These are phyloP conservation scores for Talaromyces sp. DNA, from an alignment of 2,329 filamentous ascomycete species.

Conservation along the genomic window DNA sequence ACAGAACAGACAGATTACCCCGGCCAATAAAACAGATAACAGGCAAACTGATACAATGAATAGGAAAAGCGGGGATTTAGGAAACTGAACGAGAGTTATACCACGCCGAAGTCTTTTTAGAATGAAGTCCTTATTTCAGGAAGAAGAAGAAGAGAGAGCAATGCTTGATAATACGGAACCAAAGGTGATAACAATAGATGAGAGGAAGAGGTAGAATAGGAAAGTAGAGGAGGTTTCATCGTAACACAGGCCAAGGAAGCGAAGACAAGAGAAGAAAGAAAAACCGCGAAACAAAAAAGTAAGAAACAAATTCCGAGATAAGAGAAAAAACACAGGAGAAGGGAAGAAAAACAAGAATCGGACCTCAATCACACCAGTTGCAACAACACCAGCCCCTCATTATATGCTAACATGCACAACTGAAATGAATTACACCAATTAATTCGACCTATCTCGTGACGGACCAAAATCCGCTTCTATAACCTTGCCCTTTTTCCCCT, in stretches of 20 bases:
- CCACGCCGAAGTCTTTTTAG: constrained; percentile 7
- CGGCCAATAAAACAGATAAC: neutral
- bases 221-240: constrained; percentile 16
- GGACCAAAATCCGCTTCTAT: constrained; percentile 60
- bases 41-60: constrained; percentile 9
- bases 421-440: constrained; percentile 25
- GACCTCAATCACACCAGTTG: constrained; percentile 22
- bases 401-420: constrained; percentile 33
- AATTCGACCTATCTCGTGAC: constrained; percentile 30
- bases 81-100: constrained; percentile 6
- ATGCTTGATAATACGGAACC: constrained; percentile 8
- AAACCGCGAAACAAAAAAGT: constrained; percentile 20
- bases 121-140: constrained; percentile 3
- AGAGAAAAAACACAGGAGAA: constrained; percentile 30
- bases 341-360: constrained; percentile 31
- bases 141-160: neutral
- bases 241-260: constrained; percentile 19
- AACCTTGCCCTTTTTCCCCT: constrained; percentile 74
- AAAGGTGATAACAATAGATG: constrained; percentile 4
- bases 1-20: neutral
- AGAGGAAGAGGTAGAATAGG: constrained; percentile 17
- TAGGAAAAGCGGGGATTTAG: neutral
- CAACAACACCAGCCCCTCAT: constrained; percentile 35
- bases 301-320: constrained; percentile 38
- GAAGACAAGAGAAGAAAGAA: constrained; percentile 15